A percentile compares a stretch with the other conserved stretches of the same genome.
Conservation (phyloP, 345 rosid species). For the Eucalyptus erythrocorys region DNA sequence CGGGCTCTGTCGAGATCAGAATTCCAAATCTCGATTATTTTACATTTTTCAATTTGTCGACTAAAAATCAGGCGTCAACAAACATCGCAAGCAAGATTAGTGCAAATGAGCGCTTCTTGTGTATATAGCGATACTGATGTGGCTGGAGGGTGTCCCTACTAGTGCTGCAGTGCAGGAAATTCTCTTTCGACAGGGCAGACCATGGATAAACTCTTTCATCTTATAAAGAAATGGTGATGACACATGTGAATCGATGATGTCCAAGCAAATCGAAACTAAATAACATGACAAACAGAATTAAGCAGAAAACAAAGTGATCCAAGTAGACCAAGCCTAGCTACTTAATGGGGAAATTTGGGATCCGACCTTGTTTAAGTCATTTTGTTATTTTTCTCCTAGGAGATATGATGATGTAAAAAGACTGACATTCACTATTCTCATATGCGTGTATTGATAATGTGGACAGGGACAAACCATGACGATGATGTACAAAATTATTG, state of each 20-base stretch:
- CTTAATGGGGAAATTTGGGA: neutral
- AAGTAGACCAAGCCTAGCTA: neutral
- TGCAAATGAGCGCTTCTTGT: slow-evolving; percentile 35
- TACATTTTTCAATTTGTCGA: too few species aligned
- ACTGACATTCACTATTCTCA: neutral
- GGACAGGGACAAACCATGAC: slow-evolving; percentile 48
- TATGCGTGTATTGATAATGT: neutral
- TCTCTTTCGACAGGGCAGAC: slow-evolving; percentile 55
- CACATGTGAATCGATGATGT: neutral
- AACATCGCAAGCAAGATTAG: slow-evolving; percentile 45
- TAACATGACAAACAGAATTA: neutral
- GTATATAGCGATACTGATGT: slow-evolving; percentile 53
- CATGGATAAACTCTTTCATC: neutral
- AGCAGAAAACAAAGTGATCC: neutral
- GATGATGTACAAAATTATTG: slow-evolving; percentile 53
- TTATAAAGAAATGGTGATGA: neutral
- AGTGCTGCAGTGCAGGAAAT: slow-evolving; percentile 53
- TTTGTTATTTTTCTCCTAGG: neutral
- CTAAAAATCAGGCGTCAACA: too few species aligned
- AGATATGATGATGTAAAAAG: too few species aligned
- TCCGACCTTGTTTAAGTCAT: neutral
- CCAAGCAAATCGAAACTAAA: neutral
- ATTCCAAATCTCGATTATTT: too few species aligned
- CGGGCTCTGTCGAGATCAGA: too few species aligned
- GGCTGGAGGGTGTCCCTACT: slow-evolving; percentile 62